phyloP scores from a whole-genome alignment of 2,329 filamentous ascomycete genomes.

The Pseudofabraea citricarpa region DNA sequence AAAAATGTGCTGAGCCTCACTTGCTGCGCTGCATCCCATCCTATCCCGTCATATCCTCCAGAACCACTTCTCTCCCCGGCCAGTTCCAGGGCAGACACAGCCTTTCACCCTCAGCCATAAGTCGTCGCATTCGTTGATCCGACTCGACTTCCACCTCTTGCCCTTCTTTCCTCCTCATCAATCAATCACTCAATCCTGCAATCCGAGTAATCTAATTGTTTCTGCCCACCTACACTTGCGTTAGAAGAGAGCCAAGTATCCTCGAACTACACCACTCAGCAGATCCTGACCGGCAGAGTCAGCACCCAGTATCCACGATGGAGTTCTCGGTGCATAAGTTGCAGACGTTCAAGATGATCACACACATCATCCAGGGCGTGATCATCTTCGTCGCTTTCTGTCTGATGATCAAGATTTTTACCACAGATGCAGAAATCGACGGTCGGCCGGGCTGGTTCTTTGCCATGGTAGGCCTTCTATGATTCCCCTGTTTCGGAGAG shows the following conservation, averaged over 20 bases:
- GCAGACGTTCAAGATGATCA: conserved; percentile 43
- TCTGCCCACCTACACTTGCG: neutral
- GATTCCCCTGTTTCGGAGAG: neutral
- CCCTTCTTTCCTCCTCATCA: neutral
- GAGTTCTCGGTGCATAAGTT: conserved; percentile 27
- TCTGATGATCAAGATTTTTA: conserved; percentile 56
- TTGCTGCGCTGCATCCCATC: too few relatives aligned
- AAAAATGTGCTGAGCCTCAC: too few relatives aligned
- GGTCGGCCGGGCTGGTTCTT: conserved; percentile 61
- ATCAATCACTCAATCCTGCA: neutral
- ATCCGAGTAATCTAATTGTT: neutral
- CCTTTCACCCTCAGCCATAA: neutral
- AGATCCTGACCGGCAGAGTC: too few relatives aligned
- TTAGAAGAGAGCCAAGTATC: neutral
- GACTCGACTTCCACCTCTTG: neutral
- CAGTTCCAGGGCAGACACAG: conserved; percentile 13
- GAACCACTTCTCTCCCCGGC: too few relatives aligned
- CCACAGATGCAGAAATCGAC: conserved; percentile 43
- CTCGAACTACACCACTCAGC: neutral
- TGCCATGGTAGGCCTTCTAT: conserved; percentile 46
- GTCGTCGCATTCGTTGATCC: neutral
- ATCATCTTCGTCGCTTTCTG: conserved; percentile 52
- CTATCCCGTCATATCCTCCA: too few relatives aligned
- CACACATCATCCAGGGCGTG: conserved; percentile 52
- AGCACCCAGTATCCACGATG: conserved; percentile 7